phyloP scores from a whole-genome alignment of 2,329 filamentous ascomycete species.

The Botrytis deweyae region DNA sequence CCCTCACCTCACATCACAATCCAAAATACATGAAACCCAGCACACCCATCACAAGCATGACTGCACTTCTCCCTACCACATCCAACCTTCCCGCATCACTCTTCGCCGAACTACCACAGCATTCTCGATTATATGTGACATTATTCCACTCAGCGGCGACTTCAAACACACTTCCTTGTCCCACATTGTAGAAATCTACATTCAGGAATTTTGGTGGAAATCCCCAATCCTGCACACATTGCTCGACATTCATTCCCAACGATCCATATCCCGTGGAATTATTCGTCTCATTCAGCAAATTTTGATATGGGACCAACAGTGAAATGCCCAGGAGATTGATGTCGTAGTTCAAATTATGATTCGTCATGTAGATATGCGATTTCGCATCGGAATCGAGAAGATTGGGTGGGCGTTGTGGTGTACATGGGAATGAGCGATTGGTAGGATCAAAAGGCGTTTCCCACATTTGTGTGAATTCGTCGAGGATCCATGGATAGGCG shows the following conservation, averaged over 20 bases:
- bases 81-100: neutral
- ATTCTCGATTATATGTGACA: constrained; percentile 63
- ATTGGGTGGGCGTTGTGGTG: constrained; percentile 70
- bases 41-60: neutral
- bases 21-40: neutral
- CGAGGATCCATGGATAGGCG: constrained; percentile 77
- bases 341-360: constrained; percentile 87
- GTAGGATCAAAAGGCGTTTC: constrained; percentile 73
- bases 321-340: constrained; percentile 63
- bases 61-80: neutral
- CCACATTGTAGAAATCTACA: constrained; percentile 77
- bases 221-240: constrained; percentile 62
- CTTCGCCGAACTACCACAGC: constrained; percentile 49
- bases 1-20: neutral
- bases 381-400: constrained; percentile 53
- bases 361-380: constrained; percentile 74
- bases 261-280: constrained; percentile 62
- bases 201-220: constrained; percentile 75
- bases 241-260: constrained; percentile 61
- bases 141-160: constrained; percentile 70
- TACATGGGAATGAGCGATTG: constrained; percentile 70
- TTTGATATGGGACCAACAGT: constrained; percentile 70
- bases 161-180: constrained; percentile 72
- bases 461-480: constrained; percentile 87
- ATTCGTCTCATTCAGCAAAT: constrained; percentile 71